Evolutionary conservation across 2,329 filamentous ascomycete genomes (phyloP), one percentile per base, ranked within the genome.

Genomic region (Trichophyton benhamiae): DNA sequence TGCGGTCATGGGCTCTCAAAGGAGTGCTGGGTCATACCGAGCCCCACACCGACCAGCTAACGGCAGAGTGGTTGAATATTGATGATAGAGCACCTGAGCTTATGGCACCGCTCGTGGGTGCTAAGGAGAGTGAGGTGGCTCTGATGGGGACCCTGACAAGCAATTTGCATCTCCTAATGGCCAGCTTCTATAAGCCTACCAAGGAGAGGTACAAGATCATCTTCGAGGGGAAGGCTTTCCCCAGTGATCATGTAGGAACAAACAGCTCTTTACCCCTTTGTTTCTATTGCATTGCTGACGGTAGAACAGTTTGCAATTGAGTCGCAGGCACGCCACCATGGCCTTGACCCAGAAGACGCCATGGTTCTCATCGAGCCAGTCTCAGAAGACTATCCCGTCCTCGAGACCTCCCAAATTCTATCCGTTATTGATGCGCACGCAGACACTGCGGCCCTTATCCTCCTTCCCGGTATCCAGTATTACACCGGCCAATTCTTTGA

Each of bases 401-500:
- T 95, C 57, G 79, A 82, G 0, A 95, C 87, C 0, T 81, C 86
- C 52, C 79, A 85, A 65, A 87, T 96, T 46, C 78, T 94, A 8
- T 78, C 81, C 6, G 78, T 83, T 3, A 95, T 96, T 66, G 87
- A 91, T 64, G 76, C 84, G 63, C 86, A 96, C 69, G 87, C 87
- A 53, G 79, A 83, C 0, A 82, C 82, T 4, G 85, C 89, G 0
- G 88, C 90, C 0, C 75, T 96, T 7, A 76, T 96, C 0, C 81
- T 96, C 3, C 82, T 96, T 0, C 89, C 91, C 0, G 91, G 89
- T 8, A 87, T 96, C 48, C 91, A 96, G 71, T 96, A 91, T 77
- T 96, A 95, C 76, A 94, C 87, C 0, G 91, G 91, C 60, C 91
- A 96, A 72, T 83, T 88, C 61, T 88, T 96, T 67, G 89, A 96